Evolutionary conservation across 257 asterid species (phyloP).

Genomic region (Solanum pinnatisectum): DNA sequence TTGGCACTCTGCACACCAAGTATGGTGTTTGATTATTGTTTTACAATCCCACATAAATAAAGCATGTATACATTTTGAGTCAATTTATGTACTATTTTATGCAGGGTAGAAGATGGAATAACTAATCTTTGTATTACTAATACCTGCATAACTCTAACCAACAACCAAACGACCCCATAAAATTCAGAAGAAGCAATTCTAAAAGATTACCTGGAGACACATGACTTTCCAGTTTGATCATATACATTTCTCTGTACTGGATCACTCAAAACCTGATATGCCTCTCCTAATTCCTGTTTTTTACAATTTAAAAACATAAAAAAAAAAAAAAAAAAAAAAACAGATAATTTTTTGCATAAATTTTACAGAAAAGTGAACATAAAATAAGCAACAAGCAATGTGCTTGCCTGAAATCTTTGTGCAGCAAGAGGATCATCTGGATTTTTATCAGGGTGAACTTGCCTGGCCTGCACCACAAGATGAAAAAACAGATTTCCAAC

Average conservation of each 20-base stretch:
- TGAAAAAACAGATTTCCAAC: neutral
- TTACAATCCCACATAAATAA: neutral
- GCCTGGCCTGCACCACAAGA: slow-evolving; percentile 56
- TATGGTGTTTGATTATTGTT: neutral
- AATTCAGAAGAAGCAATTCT: neutral
- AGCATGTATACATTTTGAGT: neutral
- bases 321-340: neutral
- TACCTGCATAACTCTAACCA: neutral
- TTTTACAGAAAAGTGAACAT: neutral
- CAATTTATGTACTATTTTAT: neutral
- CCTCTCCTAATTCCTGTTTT: slow-evolving; percentile 74
- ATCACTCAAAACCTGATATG: slow-evolving; percentile 86
- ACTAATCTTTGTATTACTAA: neutral
- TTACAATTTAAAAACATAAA: neutral
- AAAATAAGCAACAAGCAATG: neutral
- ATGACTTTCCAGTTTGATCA: slow-evolving; percentile 67
- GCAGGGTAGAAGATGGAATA: neutral
- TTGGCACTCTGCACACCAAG: neutral
- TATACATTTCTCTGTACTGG: slow-evolving; percentile 68
- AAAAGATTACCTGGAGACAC: slow-evolving; percentile 53
- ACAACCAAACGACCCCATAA: neutral
- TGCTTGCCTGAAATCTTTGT: slow-evolving; percentile 69
- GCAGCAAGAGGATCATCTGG: slow-evolving; percentile 86
- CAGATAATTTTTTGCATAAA: neutral
- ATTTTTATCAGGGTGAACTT: slow-evolving; percentile 92